Base-by-base conservation (phyloP, 352 stramenopile species). In the Pythium aristosporum region DNA sequence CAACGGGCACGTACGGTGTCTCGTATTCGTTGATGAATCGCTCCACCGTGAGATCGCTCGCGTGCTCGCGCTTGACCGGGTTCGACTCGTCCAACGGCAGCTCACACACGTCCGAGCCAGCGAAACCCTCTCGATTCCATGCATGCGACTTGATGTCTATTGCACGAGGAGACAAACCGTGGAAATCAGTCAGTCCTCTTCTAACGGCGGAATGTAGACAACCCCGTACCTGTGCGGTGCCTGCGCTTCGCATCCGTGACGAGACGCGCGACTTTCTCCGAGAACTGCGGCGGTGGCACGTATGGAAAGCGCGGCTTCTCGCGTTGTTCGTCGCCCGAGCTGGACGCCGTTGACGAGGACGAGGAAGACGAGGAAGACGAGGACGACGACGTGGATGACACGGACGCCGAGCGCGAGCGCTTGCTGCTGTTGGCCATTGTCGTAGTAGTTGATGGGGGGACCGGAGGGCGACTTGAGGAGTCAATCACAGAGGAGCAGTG, bases 21-120 rank as follows among this genome's bases (percentile, higher is more conserved):
- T 97, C 89, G 63, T 94, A 97, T 65, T 94, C 78, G 10, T 90
- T 68, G 37, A 92, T 88, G 64, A 97, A 97, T 15, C 87, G 71
- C 59, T 91, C 76, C 15, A 94, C 73, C 13, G 69, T 91, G 43
- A 96, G 61, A 37, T 96, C 77, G 32, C 76, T 85, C 68, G 76
- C 87, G 52, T 87, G 73, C 61, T 96, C 86, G 54, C 85, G 75
- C 67, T 82, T 77, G 53, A 96, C 79, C 8, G 67, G 61, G 39
- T 87, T 85, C 5, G 81, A 79, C 51, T 87, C 79, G 56, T 86
- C 82, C 60, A 94, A 61, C 46, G 78, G 76, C 67, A 92, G 69
- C 32, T 92, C 85, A 48, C 85, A 94, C 53, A 94, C 81, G 67
- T 89, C 61, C 16, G 83, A 92, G n/a, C 83, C 80, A 0, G 79